phyloP scores from a whole-genome alignment of 768 basidiomycete genomes.

The Boletellus emodensis region DNA sequence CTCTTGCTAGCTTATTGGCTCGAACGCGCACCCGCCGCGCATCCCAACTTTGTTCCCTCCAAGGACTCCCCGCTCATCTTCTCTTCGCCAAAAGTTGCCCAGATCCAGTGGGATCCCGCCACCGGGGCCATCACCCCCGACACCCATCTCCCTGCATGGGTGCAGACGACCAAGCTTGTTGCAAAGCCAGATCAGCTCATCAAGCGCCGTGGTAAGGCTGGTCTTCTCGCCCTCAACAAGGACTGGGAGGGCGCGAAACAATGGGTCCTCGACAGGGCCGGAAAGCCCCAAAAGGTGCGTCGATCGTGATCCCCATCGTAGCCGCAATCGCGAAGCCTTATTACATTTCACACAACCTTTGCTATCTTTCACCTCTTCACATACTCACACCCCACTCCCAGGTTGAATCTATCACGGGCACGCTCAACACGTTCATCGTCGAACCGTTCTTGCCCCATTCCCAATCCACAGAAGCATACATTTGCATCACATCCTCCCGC shows the following conservation, averaged over 20 bases:
- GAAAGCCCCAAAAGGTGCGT: constrained; percentile 79
- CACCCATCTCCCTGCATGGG: constrained; percentile 69
- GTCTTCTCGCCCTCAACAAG: constrained; percentile 92
- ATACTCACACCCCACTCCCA: constrained; percentile 29
- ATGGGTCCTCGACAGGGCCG: constrained; percentile 87
- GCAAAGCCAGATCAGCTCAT: constrained; percentile 98
- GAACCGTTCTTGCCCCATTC: constrained; percentile 99
- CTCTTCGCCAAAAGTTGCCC: constrained; percentile 75
- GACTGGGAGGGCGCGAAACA: constrained; percentile 79
- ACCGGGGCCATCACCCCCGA: constrained; percentile 60
- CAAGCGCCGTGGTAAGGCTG: constrained; percentile 98
- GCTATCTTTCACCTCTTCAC: constrained; percentile 8
- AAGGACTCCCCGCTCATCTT: constrained; percentile 46
- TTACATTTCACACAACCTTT: neutral
- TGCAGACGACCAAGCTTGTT: constrained; percentile 82
- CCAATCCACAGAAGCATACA: constrained; percentile 92
- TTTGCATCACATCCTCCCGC: constrained; percentile 94
- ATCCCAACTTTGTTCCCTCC: constrained; percentile 50
- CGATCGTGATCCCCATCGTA: constrained; percentile 5
- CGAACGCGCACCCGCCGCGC: constrained; percentile 78
- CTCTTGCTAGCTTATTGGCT: constrained; percentile 97
- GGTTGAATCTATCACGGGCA: constrained; percentile 94
- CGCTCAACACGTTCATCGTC: constrained; percentile 95
- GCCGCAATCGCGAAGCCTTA: neutral
- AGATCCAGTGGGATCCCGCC: constrained; percentile 77